These are phyloP conservation scores for Oryza coarctata DNA, from an alignment of 176 grass and related monocot species.

Conservation along the genomic window DNA sequence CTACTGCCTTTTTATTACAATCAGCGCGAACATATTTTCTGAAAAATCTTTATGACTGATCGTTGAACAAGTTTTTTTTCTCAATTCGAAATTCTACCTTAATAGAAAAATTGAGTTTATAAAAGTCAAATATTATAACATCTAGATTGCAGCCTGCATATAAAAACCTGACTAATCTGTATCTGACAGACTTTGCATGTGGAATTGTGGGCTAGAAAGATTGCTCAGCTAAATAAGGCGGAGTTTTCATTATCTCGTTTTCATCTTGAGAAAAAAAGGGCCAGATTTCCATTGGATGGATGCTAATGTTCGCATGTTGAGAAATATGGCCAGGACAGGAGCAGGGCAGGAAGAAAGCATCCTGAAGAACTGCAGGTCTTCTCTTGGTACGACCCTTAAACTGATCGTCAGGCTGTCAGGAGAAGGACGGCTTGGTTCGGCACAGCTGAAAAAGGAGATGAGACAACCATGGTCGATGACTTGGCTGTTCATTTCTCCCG, in stretches of 20 bases:
- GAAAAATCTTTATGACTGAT: not conserved
- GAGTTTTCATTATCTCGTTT: not conserved
- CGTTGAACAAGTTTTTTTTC: not conserved
- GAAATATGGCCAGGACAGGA: not conserved
- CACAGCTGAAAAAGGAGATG: slow-evolving; percentile 2
- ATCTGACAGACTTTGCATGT: not conserved
- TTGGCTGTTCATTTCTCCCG: not conserved
- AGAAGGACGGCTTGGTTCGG: not conserved
- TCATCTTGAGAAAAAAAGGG: not conserved
- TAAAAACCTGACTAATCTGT: not conserved
- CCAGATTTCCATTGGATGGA: not conserved
- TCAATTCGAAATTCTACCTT: not conserved
- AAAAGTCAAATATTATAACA: not conserved
- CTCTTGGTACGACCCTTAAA: slow-evolving; percentile 3
- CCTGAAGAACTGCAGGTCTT: not conserved
- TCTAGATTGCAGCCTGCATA: not conserved
- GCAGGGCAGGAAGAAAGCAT: not conserved
- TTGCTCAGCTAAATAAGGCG: not conserved
- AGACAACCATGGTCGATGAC: not conserved
- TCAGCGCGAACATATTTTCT: not conserved
- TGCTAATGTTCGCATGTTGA: not conserved
- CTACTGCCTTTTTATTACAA: not conserved
- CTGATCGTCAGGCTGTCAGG: slow-evolving; percentile 17
- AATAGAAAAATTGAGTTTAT: not conserved
- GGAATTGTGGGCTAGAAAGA: not conserved